phyloP scores from a whole-genome alignment of 352 stramenopile genomes.

The Phytophthora megakarya region DNA sequence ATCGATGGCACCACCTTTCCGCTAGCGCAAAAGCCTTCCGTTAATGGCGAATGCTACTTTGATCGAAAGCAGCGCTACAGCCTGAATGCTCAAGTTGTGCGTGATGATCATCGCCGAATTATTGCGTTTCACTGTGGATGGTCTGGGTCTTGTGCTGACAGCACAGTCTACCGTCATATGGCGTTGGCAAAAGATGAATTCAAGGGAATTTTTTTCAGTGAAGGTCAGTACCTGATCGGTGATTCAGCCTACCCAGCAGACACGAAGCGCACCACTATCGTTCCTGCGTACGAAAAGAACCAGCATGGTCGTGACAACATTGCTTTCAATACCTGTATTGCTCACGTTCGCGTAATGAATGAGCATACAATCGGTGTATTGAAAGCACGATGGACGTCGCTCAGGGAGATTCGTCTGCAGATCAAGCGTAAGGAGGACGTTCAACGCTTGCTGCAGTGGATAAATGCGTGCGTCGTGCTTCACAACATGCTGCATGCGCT shows the following conservation, averaged over 20 bases:
- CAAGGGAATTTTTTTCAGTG: too few species aligned
- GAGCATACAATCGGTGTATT: neutral
- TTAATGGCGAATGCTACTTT: constrained; percentile 11
- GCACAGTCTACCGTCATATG: constrained; percentile 1
- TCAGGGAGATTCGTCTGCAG: neutral
- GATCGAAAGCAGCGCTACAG: constrained; percentile 10
- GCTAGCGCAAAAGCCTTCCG: constrained; percentile 1
- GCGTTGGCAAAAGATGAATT: too few species aligned
- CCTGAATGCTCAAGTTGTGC: constrained; percentile 4
- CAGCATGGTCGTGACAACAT: neutral
- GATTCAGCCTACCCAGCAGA: constrained; percentile 1
- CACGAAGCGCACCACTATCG: neutral
- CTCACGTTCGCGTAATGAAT: neutral
- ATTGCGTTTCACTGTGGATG: constrained; percentile 3
- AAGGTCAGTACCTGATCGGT: neutral
- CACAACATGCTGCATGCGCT: too few species aligned
- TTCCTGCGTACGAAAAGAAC: constrained; percentile 2
- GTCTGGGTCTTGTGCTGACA: constrained; percentile 10
- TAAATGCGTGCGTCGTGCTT: too few species aligned
- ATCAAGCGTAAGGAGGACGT: too few species aligned
- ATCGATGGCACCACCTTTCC: constrained; percentile 13
- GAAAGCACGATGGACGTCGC: neutral
- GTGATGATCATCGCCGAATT: neutral
- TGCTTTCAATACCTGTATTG: constrained; percentile 1
- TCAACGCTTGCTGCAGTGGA: too few species aligned